Conservation (phyloP, 2,329 filamentous ascomycete genomes). For the Chaetomium olivaceum region DNA sequence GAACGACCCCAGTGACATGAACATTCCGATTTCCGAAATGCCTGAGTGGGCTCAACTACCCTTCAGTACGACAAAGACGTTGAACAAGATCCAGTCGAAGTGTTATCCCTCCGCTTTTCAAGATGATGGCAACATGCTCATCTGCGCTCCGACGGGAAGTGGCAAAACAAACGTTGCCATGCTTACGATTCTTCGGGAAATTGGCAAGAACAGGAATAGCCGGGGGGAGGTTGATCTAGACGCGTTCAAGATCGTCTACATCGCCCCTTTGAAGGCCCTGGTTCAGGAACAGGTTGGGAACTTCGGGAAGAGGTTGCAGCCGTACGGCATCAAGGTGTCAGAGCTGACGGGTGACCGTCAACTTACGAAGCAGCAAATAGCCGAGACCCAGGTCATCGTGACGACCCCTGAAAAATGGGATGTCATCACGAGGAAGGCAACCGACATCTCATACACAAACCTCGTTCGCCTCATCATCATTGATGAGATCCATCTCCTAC, state of each 20-base stretch:
- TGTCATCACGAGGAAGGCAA: conserved; percentile 96
- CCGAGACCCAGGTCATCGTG: conserved; percentile 96
- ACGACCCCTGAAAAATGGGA: conserved; percentile 99
- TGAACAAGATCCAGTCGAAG: conserved; percentile 94
- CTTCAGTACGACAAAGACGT: conserved; percentile 80
- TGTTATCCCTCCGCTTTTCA: conserved; percentile 90
- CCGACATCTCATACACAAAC: conserved; percentile 94
- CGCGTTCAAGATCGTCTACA: conserved; percentile 97
- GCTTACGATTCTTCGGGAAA: conserved; percentile 92
- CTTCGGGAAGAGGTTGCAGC: conserved; percentile 85
- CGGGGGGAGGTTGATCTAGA: conserved; percentile 96
- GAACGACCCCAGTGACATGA: conserved; percentile 73
- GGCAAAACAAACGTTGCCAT: conserved; percentile 99
- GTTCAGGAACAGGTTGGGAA: conserved; percentile 99
- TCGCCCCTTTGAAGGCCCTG: conserved; percentile 90
- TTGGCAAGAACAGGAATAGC: conserved; percentile 89
- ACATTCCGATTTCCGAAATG: conserved; percentile 82
- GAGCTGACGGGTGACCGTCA: conserved; percentile 97
- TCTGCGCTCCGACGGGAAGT: conserved; percentile 95
- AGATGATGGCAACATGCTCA: conserved; percentile 94
- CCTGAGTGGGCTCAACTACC: conserved; percentile 89
- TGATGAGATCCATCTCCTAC: conserved; percentile 95
- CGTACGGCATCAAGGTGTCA: conserved; percentile 89
- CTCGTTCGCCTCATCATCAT: conserved; percentile 96
- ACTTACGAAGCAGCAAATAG: conserved; percentile 96